A percentile compares a stretch with the other conserved stretches of the same genome.
Evolutionary conservation across 345 rosid genomes (phyloP).

Genomic region (Laguncularia racemosa): DNA sequence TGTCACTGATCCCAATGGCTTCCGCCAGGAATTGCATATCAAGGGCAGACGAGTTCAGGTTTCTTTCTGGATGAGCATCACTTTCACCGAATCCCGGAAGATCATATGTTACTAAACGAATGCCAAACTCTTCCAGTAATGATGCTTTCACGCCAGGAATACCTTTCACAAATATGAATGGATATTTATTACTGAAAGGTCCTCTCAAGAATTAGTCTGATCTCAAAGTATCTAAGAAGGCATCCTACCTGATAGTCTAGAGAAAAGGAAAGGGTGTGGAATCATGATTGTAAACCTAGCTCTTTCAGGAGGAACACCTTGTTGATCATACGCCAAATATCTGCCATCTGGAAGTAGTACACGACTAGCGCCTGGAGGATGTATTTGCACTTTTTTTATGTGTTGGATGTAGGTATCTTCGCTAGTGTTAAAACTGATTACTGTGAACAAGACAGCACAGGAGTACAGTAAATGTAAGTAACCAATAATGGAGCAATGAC

Average conservation of each 20-base stretch:
- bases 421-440: constrained; percentile 36
- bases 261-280: constrained; percentile 80
- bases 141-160: constrained; percentile 72
- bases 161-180: constrained; percentile 24
- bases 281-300: constrained; percentile 66
- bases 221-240: background rate
- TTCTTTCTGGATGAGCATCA: constrained; percentile 71
- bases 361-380: constrained; percentile 61
- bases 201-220: background rate
- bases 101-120: constrained; percentile 76
- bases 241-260: constrained; percentile 70
- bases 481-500: background rate
- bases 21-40: constrained; percentile 67
- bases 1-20: constrained; percentile 52
- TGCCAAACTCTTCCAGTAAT: constrained; percentile 69
- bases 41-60: constrained; percentile 74
- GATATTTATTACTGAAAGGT: constrained; percentile 2
- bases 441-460: constrained; percentile 36
- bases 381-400: constrained; percentile 48
- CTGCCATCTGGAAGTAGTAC: constrained; percentile 81
- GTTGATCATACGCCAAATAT: constrained; percentile 61
- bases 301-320: constrained; percentile 61
- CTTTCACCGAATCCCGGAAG: constrained; percentile 99
- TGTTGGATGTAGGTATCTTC: constrained; percentile 23
- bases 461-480: background rate